Conservation (phyloP, 164 flowering plant species). For the Chloranthus sessilifolius region DNA sequence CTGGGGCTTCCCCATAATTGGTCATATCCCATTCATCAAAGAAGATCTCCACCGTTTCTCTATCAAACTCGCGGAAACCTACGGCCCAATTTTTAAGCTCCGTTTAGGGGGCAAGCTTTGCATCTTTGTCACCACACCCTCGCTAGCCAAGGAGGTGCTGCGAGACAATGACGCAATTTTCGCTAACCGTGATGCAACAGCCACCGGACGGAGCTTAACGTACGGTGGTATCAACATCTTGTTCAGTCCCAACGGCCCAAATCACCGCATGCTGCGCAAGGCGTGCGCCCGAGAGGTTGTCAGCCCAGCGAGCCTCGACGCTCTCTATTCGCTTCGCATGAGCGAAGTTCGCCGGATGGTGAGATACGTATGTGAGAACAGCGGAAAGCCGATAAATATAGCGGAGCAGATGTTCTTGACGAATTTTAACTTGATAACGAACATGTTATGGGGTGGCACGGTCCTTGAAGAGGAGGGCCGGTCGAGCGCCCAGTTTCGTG, state of each 20-base stretch:
- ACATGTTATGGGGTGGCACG: conserved; percentile 17
- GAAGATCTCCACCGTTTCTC: not conserved
- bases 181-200: conserved; percentile 13
- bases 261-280: conserved; percentile 8
- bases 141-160: conserved; percentile 8
- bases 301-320: conserved; percentile 7
- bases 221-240: conserved; percentile 8
- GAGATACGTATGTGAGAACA: not conserved
- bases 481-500: too few species aligned
- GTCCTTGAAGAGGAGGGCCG: conserved; percentile 4
- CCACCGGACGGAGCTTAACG: not conserved
- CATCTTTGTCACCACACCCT: not conserved
- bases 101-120: not conserved
- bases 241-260: conserved; percentile 5
- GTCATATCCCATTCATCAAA: not conserved
- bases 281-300: conserved; percentile 11
- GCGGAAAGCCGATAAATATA: conserved; percentile 6
- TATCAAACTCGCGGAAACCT: not conserved
- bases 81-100: conserved; percentile 1
- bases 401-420: conserved; percentile 9
- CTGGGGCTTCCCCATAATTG: not conserved
- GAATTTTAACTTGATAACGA: conserved; percentile 6
- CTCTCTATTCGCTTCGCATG: not conserved
- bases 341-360: conserved; percentile 4
- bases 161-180: conserved; percentile 9